phyloP scores from a whole-genome alignment of 169 alveolate species.

The Plasmodium fragile region DNA sequence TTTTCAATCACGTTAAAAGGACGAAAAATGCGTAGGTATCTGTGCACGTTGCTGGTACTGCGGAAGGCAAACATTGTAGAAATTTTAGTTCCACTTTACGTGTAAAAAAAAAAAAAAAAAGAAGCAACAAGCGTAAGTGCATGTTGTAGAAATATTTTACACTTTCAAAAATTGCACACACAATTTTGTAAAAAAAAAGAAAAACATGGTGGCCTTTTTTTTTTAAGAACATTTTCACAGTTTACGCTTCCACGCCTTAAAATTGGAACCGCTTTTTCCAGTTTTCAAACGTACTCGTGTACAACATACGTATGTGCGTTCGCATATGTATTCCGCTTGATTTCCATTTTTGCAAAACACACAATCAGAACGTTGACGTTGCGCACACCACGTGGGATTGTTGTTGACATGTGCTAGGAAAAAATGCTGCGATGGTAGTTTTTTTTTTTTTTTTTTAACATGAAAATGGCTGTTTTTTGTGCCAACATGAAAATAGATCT shows the following conservation, averaged over 20 bases:
- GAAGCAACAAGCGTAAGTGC: conserved; percentile 1
- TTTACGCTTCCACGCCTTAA: not conserved
- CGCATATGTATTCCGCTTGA: not conserved
- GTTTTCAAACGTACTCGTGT: not conserved
- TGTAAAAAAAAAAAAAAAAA: conserved; percentile 27
- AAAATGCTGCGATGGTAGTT: not conserved
- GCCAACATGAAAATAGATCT: not conserved
- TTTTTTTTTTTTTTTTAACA: conserved; percentile 21
- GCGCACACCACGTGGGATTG: not conserved
- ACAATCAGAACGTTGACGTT: not conserved
- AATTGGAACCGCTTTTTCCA: conserved; percentile 4
- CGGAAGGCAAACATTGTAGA: not conserved
- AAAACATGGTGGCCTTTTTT: not conserved
- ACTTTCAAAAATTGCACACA: conserved; percentile 35
- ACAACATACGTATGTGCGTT: not conserved
- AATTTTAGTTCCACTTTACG: conserved; percentile 6
- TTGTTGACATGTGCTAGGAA: conserved; percentile 19
- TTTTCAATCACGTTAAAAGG: not conserved
- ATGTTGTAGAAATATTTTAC: conserved; percentile 75
- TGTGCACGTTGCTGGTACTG: conserved; percentile 2
- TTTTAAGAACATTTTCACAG: not conserved
- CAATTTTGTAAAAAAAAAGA: conserved; percentile 17
- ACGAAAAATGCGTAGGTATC: not conserved
- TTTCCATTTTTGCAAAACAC: conserved; percentile 1
- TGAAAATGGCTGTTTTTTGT: not conserved